Evolutionary conservation across 129 eudicot genomes (phyloP).

Genomic region (Pseudognaphalium luteoalbum): DNA sequence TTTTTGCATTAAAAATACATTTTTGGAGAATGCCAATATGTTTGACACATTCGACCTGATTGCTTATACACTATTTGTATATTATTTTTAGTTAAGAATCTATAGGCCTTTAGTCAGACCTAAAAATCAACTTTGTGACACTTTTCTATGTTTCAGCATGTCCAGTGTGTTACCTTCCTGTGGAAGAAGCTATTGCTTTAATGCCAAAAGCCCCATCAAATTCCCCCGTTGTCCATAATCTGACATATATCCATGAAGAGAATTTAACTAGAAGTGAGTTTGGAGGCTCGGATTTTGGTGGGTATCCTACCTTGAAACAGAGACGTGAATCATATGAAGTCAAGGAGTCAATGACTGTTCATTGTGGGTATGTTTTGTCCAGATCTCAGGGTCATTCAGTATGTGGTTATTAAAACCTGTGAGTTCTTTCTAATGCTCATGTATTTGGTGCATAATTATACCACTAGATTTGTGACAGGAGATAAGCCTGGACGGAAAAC

Average conservation of each 20-base stretch:
- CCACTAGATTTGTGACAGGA: constrained; percentile 77
- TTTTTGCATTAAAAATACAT: background rate
- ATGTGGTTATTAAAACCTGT: background rate
- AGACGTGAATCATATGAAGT: constrained; percentile 79
- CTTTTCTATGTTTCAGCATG: constrained; percentile 64
- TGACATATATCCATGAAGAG: constrained; percentile 69
- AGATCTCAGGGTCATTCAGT: background rate
- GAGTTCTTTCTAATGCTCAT: constrained; percentile 8
- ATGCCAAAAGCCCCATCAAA: constrained; percentile 84
- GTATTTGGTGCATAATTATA: constrained; percentile 16
- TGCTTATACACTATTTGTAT: background rate
- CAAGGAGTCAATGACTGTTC: constrained; percentile 83
- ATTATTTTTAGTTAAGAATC: too few relatives aligned
- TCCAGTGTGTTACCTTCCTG: constrained; percentile 93
- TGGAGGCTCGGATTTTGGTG: constrained; percentile 95
- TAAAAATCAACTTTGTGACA: constrained; percentile 7
- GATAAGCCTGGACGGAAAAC: constrained; percentile 68
- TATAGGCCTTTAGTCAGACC: background rate
- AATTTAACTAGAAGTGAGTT: constrained; percentile 67
- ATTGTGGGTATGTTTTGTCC: constrained; percentile 71
- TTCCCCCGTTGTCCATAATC: constrained; percentile 63
- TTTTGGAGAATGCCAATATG: background rate
- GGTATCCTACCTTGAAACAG: constrained; percentile 78
- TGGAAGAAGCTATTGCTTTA: constrained; percentile 67
- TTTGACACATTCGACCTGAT: background rate